phyloP scores from a whole-genome alignment of 768 basidiomycete species.

The Boletus coccyginus region DNA sequence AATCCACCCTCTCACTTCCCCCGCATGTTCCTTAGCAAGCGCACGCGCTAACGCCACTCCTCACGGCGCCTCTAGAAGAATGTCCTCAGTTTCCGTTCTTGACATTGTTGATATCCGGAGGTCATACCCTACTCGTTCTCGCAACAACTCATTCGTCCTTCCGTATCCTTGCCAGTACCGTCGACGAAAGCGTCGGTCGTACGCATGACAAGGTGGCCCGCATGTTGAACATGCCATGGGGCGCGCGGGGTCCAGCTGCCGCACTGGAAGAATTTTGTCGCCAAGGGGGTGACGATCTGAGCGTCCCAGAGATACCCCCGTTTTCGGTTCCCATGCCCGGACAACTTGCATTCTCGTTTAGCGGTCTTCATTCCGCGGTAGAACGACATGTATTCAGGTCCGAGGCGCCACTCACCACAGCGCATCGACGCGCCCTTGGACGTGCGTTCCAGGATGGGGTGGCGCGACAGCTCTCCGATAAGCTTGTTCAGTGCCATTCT shows the following conservation, averaged over 20 bases:
- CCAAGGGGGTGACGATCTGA: conserved; percentile 22
- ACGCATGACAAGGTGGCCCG: conserved; percentile 83
- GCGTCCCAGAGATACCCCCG: conserved; percentile 32
- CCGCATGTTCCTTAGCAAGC: conserved; percentile 63
- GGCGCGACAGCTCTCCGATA: conserved; percentile 70
- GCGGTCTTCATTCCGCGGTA: conserved; percentile 70
- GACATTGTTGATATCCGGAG: conserved; percentile 87
- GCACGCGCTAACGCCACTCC: conserved; percentile 78
- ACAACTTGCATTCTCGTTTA: conserved; percentile 71
- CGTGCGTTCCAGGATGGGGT: conserved; percentile 72
- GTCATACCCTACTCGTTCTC: conserved; percentile 86
- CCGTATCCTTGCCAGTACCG: conserved; percentile 67
- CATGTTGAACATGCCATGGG: conserved; percentile 64
- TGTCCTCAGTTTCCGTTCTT: conserved; percentile 79
- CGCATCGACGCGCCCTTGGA: conserved; percentile 47
- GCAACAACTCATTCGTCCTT: conserved; percentile 58
- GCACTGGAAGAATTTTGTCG: conserved; percentile 72
- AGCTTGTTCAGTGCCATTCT: conserved; percentile 42
- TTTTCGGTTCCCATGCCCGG: conserved; percentile 51
- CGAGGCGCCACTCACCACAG: conserved; percentile 30
- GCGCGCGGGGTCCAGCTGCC: conserved; percentile 67
- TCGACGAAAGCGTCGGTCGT: conserved; percentile 74
- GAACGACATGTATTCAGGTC: conserved; percentile 52
- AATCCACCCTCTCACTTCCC: too few species aligned
- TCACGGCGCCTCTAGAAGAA: conserved; percentile 49